Evolutionary conservation across 805 yeast genomes (phyloP).

Genomic region (Ogataea siamensis): DNA sequence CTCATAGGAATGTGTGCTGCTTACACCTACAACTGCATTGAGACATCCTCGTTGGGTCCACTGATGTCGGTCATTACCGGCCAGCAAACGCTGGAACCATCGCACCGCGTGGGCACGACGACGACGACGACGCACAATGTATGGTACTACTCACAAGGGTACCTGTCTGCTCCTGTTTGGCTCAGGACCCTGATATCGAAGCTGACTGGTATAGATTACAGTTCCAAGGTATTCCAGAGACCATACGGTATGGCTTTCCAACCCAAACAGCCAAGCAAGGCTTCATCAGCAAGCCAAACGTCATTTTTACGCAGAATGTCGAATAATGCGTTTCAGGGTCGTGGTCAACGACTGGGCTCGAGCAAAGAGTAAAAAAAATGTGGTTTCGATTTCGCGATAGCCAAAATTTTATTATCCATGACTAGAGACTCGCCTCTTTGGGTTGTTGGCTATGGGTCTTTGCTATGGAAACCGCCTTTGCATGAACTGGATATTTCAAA

Average conservation of each 20-base stretch:
- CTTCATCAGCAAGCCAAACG: conserved; percentile 8
- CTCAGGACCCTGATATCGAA: conserved; percentile 32
- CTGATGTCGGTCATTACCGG: conserved; percentile 34
- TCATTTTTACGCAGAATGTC: conserved; percentile 19
- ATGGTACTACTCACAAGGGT: conserved; percentile 51
- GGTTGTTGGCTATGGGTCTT: conserved; percentile 89
- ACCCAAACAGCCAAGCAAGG: conserved; percentile 12
- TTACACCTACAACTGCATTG: conserved; percentile 60
- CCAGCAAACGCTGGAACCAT: conserved; percentile 26
- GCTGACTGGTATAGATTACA: conserved; percentile 33
- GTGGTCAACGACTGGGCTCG: conserved; percentile 39
- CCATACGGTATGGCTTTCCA: conserved; percentile 22
- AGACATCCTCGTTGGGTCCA: conserved; percentile 54
- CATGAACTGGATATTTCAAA: conserved; percentile 42
- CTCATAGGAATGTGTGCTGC: conserved; percentile 54
- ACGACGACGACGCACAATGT: conserved; percentile 21
- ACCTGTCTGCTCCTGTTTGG: conserved; percentile 55
- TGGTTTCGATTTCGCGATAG: not conserved
- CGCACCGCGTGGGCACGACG: conserved; percentile 32
- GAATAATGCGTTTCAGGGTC: conserved; percentile 34
- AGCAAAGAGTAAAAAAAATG: conserved; percentile 2
- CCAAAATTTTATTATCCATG: conserved; percentile 5
- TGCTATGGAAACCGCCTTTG: conserved; percentile 87
- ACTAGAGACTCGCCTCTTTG: conserved; percentile 41
- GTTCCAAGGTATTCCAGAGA: conserved; percentile 28